Percentiles rank a stretch among this genome's conserved stretches.
Conservation (phyloP, 2,329 filamentous ascomycete species). For the Albifimbria verrucaria region DNA sequence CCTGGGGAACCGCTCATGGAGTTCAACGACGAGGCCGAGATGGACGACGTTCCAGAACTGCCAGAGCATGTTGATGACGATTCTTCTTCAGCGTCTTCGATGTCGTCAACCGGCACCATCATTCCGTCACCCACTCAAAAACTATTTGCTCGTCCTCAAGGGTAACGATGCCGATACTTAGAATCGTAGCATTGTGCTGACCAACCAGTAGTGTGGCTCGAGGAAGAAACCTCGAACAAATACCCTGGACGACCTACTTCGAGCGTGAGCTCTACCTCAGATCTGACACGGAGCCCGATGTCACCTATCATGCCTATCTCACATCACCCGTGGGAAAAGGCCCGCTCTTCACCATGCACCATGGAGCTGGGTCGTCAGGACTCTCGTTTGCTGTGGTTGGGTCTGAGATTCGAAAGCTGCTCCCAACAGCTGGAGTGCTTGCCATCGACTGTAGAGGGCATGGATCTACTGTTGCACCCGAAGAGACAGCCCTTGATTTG, state of each 20-base stretch:
- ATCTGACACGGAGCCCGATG: slow-evolving; percentile 37
- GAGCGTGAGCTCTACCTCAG: slow-evolving; percentile 78
- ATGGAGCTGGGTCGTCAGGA: slow-evolving; percentile 90
- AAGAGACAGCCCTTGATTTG: slow-evolving; percentile 54
- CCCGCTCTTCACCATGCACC: slow-evolving; percentile 88
- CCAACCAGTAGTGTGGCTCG: slow-evolving; percentile 39
- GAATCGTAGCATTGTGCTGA: slow-evolving; percentile 1
- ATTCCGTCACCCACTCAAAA: slow-evolving; percentile 73
- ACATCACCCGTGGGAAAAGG: slow-evolving; percentile 73
- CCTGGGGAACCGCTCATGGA: slow-evolving; percentile 48
- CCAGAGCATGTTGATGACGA: slow-evolving; percentile 53
- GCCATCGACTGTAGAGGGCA: slow-evolving; percentile 85
- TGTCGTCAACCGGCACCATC: slow-evolving; percentile 89
- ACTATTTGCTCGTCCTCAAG: slow-evolving; percentile 67
- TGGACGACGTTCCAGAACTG: slow-evolving; percentile 48
- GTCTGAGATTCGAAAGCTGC: slow-evolving; percentile 69
- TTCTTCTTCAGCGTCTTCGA: slow-evolving; percentile 74
- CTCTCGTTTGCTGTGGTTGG: slow-evolving; percentile 85
- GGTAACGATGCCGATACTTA: slow-evolving; percentile 40
- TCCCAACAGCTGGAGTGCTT: slow-evolving; percentile 79
- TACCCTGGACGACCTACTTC: slow-evolving; percentile 89
- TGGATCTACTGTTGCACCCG: slow-evolving; percentile 61
- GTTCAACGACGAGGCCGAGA: slow-evolving; percentile 41
- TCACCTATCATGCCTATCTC: slow-evolving; percentile 81
- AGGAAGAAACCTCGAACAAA: slow-evolving; percentile 58